Conservation (phyloP, 768 basidiomycete genomes). For the Sporobolomyces phaffii region DNA sequence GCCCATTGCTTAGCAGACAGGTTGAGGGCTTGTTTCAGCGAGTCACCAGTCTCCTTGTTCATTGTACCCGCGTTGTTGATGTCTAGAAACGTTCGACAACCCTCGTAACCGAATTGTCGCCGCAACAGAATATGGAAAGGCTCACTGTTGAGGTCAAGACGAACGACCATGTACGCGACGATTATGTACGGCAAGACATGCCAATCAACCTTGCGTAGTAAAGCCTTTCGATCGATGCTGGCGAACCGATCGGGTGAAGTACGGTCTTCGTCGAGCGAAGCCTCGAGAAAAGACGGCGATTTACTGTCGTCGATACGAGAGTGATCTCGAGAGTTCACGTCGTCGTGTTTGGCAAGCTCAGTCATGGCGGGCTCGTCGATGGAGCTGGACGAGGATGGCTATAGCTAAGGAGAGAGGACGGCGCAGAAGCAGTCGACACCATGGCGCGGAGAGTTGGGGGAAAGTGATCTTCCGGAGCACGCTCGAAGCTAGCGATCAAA, state of each 20-base stretch:
- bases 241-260: background rate
- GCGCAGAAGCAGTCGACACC: no score
- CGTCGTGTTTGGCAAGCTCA: background rate
- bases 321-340: background rate
- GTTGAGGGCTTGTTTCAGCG: conserved; percentile 1
- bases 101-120: no score
- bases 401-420: no score
- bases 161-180: conserved; percentile 7
- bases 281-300: background rate
- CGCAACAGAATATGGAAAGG: no score
- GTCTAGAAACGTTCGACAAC: no score
- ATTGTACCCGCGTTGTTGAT: background rate
- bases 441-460: no score
- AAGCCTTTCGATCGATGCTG: background rate
- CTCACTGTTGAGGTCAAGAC: conserved; percentile 1
- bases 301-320: background rate
- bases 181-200: background rate
- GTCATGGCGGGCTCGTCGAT: no score
- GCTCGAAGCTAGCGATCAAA: no score
- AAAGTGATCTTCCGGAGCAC: no score
- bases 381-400: no score
- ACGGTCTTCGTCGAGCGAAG: background rate
- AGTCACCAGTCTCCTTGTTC: conserved; percentile 9
- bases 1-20: conserved; percentile 9
- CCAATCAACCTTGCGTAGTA: background rate